phyloP scores from a whole-genome alignment of 768 basidiomycete species.

The Chalciporus pseudorubinellus region DNA sequence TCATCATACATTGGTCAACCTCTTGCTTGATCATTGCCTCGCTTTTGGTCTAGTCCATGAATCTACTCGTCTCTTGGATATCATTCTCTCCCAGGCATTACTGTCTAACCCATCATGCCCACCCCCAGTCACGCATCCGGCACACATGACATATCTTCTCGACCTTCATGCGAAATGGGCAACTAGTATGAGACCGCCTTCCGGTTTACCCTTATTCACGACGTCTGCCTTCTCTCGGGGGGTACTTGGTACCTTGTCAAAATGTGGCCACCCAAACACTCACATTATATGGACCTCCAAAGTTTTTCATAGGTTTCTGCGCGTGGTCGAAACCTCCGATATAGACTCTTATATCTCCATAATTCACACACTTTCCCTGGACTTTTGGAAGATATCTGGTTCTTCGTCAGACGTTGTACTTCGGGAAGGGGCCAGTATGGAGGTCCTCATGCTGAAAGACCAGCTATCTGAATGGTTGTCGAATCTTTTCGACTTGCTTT shows the following conservation, averaged over 20 bases:
- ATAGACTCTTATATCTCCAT: conserved; percentile 34
- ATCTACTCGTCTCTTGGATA: conserved; percentile 41
- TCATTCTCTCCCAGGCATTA: conserved; percentile 41
- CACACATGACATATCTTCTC: conserved; percentile 46
- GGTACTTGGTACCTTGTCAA: conserved; percentile 14
- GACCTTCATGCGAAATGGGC: conserved; percentile 44
- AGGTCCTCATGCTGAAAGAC: conserved; percentile 9
- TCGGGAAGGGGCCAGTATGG: background rate
- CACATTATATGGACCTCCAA: conserved; percentile 43
- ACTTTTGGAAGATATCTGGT: conserved; percentile 8
- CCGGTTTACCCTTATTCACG: conserved; percentile 18
- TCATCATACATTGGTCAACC: conserved; percentile 47
- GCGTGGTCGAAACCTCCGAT: conserved; percentile 31
- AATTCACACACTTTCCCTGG: conserved; percentile 27
- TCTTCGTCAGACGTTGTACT: background rate
- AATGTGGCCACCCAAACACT: conserved; percentile 32
- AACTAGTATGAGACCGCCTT: conserved; percentile 9
- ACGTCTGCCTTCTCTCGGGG: conserved; percentile 28
- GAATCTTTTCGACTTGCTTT: conserved; percentile 23
- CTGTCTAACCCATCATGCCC: conserved; percentile 17
- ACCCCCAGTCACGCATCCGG: conserved; percentile 41
- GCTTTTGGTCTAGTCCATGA: conserved; percentile 43
- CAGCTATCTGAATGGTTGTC: conserved; percentile 23
- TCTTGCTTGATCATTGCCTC: conserved; percentile 51
- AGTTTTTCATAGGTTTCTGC: conserved; percentile 37